A percentile compares a stretch with the other conserved stretches of the same genome.
These are phyloP conservation scores for Saccharomycopsis sp. DNA, from an alignment of 805 yeast species.

Conservation along the genomic window DNA sequence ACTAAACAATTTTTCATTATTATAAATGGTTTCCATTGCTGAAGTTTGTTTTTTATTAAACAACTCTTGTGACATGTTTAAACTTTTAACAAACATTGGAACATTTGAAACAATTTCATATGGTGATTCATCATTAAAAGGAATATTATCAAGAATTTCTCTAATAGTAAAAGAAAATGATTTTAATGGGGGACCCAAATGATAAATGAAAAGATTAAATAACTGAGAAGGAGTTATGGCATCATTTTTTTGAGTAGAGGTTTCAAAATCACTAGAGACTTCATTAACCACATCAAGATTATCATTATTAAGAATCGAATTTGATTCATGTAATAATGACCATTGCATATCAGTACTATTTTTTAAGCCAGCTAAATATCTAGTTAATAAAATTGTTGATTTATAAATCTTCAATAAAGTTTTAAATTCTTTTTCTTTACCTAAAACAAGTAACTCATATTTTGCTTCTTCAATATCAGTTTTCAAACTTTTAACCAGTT, in stretches of 20 bases:
- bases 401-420: constrained; percentile 37
- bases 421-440: constrained; percentile 44
- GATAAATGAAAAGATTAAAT: constrained; percentile 54
- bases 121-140: constrained; percentile 33
- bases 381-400: constrained; percentile 40
- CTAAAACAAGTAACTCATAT: constrained; percentile 46
- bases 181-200: constrained; percentile 64
- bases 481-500: constrained; percentile 30
- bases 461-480: constrained; percentile 44
- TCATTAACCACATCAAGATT: neutral
- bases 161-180: constrained; percentile 55
- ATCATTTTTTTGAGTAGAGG: neutral
- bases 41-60: constrained; percentile 46
- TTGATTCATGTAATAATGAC: constrained; percentile 33
- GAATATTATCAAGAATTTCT: constrained; percentile 48
- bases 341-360: constrained; percentile 62
- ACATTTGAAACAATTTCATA: constrained; percentile 30
- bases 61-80: constrained; percentile 41
- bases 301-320: neutral
- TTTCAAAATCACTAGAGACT: neutral
- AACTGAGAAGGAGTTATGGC: constrained; percentile 31
- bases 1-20: constrained; percentile 16
- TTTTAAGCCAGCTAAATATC: constrained; percentile 56
- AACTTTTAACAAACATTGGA: constrained; percentile 34
- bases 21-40: constrained; percentile 50